Evolutionary conservation across 306 rosid species (phyloP).

Genomic region (Glycyrrhiza uralensis): DNA sequence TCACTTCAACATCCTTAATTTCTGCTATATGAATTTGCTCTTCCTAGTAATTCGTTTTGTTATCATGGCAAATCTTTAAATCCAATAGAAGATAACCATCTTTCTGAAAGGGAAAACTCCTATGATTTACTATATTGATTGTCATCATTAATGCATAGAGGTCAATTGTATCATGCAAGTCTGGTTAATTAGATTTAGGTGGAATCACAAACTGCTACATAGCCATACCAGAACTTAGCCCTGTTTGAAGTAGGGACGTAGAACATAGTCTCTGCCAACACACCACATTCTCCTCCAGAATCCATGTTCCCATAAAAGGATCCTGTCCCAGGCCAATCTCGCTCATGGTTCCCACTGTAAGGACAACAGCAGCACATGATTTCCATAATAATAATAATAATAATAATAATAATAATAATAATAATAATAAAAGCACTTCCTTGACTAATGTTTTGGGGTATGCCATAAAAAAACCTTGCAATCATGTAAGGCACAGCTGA

Average conservation of each 20-base stretch:
- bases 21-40: not conserved
- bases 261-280: slow-evolving; percentile 85
- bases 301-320: slow-evolving; percentile 76
- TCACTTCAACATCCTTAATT: not conserved
- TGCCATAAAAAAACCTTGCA: slow-evolving; percentile 58
- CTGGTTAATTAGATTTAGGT: not conserved
- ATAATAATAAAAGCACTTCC: not conserved
- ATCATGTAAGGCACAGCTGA: slow-evolving; percentile 83
- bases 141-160: not conserved
- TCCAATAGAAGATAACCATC: not conserved
- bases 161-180: not conserved
- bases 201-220: not conserved
- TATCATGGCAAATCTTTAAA: not conserved
- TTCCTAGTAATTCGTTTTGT: not conserved
- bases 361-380: not conserved
- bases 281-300: slow-evolving; percentile 98
- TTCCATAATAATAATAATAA: not conserved
- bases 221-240: slow-evolving; percentile 73
- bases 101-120: not conserved
- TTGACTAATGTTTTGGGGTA: not conserved
- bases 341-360: slow-evolving; percentile 88
- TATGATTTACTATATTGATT: not conserved
- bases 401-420: not conserved
- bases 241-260: slow-evolving; percentile 81
- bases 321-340: slow-evolving; percentile 90